A percentile compares a stretch with the other conserved stretches of the same genome.
Conservation (phyloP, 306 rosid species). For the Begonia peltatifolia region DNA sequence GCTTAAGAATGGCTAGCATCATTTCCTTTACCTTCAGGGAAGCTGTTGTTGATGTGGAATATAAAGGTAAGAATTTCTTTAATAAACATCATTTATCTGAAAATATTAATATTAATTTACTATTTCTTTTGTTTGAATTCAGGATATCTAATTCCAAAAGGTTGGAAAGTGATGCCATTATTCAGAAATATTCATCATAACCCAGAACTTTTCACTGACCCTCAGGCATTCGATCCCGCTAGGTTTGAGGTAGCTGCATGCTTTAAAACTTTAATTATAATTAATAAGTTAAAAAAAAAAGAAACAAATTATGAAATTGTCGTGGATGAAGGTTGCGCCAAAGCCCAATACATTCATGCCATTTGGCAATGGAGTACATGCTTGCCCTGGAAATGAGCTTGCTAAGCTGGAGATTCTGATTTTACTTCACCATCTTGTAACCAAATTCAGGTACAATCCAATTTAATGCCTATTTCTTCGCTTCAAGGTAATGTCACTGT, state of each 20-base stretch:
- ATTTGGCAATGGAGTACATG: constrained; percentile 18
- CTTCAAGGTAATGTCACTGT: not conserved
- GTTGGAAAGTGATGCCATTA: constrained; percentile 18
- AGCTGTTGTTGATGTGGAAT: constrained; percentile 11
- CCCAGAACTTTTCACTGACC: constrained; percentile 11
- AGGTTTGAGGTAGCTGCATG: constrained; percentile 12
- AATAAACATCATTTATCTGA: not conserved
- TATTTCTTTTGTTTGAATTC: not conserved
- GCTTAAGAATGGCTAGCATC: constrained; percentile 20
- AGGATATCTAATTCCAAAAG: constrained; percentile 14
- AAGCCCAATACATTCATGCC: constrained; percentile 12
- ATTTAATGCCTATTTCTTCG: not conserved
- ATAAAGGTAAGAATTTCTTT: constrained; percentile 6
- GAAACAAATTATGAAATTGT: not conserved
- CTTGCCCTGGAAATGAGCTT: constrained; percentile 19
- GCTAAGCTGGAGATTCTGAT: constrained; percentile 14
- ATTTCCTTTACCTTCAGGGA: constrained; percentile 16
- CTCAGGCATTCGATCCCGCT: constrained; percentile 7
- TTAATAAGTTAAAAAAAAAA: no score
- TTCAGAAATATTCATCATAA: constrained; percentile 18
- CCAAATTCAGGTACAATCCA: constrained; percentile 11
- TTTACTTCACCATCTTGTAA: constrained; percentile 15
- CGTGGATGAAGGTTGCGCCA: constrained; percentile 1
- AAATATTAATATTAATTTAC: not conserved
- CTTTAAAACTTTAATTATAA: not conserved